These are phyloP conservation scores for Selaginella tamariscina DNA, from an alignment of 75 land plant species.

Conservation along the genomic window DNA sequence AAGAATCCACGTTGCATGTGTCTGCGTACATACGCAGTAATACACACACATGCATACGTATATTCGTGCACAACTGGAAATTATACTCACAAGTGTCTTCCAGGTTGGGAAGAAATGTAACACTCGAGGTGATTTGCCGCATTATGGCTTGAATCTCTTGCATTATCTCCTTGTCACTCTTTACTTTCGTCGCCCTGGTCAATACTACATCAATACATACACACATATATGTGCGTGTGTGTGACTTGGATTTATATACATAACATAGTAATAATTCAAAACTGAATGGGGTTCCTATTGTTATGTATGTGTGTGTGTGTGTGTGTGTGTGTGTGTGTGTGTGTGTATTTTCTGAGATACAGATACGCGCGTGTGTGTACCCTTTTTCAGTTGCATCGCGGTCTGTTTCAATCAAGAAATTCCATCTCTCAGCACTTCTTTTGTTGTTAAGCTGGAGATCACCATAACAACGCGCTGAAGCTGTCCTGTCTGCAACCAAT, in stretches of 20 bases:
- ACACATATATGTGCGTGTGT: too few relatives aligned
- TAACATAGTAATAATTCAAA: too few relatives aligned
- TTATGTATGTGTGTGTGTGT: too few relatives aligned
- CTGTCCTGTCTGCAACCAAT: conserved; percentile 88
- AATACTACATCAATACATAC: not conserved
- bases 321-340: too few relatives aligned
- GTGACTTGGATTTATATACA: too few relatives aligned
- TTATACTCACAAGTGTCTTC: conserved; percentile 62
- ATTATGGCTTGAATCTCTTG: conserved; percentile 94
- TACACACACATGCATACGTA: not conserved
- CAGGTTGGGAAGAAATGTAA: conserved; percentile 83
- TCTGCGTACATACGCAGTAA: too few relatives aligned
- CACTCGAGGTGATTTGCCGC: conserved; percentile 86
- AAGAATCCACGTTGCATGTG: not conserved
- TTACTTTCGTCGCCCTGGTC: conserved; percentile 63
- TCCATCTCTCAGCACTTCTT: conserved; percentile 97
- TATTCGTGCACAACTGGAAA: conserved; percentile 16
- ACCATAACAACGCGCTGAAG: conserved; percentile 91
- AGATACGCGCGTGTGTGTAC: too few relatives aligned
- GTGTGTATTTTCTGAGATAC: too few relatives aligned
- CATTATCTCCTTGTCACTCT: conserved; percentile 94
- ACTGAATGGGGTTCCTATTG: too few relatives aligned
- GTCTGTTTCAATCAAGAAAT: conserved; percentile 83
- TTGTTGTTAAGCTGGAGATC: conserved; percentile 68
- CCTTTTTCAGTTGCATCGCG: conserved; percentile 67